Evolutionary conservation across 805 yeast species (phyloP).

Genomic region (Teunomyces aglyptinius): DNA sequence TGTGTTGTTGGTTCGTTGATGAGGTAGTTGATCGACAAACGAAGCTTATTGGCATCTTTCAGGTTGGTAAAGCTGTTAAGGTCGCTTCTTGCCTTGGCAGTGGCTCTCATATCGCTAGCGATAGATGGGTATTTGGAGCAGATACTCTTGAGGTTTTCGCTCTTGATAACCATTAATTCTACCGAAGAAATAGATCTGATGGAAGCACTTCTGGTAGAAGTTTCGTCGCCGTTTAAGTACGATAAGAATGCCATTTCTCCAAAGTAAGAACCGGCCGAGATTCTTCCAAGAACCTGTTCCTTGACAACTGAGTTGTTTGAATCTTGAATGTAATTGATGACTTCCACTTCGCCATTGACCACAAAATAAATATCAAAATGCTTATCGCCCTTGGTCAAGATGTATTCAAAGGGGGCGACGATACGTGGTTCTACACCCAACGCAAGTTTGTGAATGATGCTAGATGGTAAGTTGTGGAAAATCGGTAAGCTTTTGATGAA

Average conservation of each 20-base stretch:
- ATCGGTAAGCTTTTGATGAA: constrained; percentile 58
- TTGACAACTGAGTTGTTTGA: constrained; percentile 12
- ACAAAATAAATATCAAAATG: constrained; percentile 69
- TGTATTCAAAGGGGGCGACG: constrained; percentile 55
- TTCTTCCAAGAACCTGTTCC: constrained; percentile 52
- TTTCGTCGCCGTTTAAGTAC: constrained; percentile 32
- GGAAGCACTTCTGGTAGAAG: constrained; percentile 52
- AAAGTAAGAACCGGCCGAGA: constrained; percentile 63
- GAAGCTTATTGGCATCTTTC: constrained; percentile 5
- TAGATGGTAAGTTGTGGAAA: constrained; percentile 55
- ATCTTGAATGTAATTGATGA: constrained; percentile 34
- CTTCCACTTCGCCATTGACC: constrained; percentile 70
- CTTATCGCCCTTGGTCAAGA: constrained; percentile 56
- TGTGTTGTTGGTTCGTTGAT: constrained; percentile 10
- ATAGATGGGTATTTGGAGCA: constrained; percentile 59
- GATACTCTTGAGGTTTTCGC: constrained; percentile 52
- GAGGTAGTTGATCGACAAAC: constrained; percentile 21
- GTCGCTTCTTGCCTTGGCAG: constrained; percentile 53
- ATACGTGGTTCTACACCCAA: constrained; percentile 57
- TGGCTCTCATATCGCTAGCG: constrained; percentile 55
- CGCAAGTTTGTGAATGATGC: constrained; percentile 63
- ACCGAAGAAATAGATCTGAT: constrained; percentile 60
- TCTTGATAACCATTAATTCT: constrained; percentile 59
- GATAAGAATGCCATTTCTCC: constrained; percentile 75
- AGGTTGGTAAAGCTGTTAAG: constrained; percentile 17